Percentiles rank a stretch among this genome's conserved stretches.
phyloP scores from a whole-genome alignment of 164 flowering plant genomes.

The Macadamia tetraphylla region DNA sequence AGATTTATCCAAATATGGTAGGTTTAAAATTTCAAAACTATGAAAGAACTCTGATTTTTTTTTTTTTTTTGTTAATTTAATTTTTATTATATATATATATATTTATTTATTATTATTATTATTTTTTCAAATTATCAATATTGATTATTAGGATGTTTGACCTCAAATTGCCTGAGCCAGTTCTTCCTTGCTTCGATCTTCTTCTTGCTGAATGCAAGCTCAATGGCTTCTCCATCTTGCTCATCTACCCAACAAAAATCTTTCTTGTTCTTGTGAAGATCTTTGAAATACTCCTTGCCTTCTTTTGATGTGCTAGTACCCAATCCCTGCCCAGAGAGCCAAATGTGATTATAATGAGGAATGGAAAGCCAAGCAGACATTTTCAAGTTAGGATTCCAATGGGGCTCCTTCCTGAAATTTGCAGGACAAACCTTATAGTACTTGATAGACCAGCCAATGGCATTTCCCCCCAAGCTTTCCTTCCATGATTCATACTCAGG shows the following conservation, averaged over 20 bases:
- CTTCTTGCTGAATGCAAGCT: conserved; percentile 94
- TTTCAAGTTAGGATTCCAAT: not conserved
- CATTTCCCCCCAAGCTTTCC: conserved; percentile 50
- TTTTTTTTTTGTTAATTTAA: too few relatives aligned
- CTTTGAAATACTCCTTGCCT: conserved; percentile 70
- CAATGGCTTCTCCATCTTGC: conserved; percentile 86
- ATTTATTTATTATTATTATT: too few relatives aligned
- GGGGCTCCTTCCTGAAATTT: not conserved
- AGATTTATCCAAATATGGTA: too few relatives aligned
- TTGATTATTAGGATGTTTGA: conserved; percentile 6
- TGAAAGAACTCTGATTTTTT: too few relatives aligned
- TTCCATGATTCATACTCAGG: conserved; percentile 90
- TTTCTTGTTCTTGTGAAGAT: conserved; percentile 63
- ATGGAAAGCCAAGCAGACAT: too few relatives aligned
- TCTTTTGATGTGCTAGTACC: conserved; percentile 83
- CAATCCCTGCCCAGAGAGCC: conserved; percentile 53
- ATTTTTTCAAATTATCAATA: too few relatives aligned
- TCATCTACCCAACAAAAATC: conserved; percentile 77
- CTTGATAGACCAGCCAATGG: conserved; percentile 74
- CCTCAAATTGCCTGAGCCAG: conserved; percentile 62
- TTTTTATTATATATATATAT: too few relatives aligned
- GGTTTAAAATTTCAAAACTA: too few relatives aligned
- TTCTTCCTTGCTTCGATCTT: conserved; percentile 79
- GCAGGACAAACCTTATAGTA: conserved; percentile 80
- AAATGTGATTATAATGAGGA: not conserved